phyloP scores from a whole-genome alignment of 371 early-diverging fungal genomes.

The Smittium culicis region DNA sequence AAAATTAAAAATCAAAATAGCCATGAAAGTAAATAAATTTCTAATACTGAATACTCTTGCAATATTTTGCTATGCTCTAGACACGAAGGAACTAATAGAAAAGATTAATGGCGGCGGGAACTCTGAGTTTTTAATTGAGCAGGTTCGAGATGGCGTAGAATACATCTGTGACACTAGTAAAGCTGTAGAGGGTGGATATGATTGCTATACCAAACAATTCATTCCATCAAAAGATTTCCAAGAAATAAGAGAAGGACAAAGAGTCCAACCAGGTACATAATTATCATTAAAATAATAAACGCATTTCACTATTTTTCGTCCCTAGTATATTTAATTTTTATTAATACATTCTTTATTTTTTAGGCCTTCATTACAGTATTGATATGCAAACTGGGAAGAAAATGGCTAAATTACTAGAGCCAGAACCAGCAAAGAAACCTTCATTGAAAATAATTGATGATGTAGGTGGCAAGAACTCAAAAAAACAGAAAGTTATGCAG shows the following conservation, averaged over 20 bases:
- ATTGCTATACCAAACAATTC: slow-evolving; percentile 40
- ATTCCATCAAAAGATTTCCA: slow-evolving; percentile 38
- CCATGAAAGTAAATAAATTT: no score
- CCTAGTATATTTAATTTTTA: background rate
- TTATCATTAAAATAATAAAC: background rate
- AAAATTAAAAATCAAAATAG: no score
- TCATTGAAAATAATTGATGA: background rate
- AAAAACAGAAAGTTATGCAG: background rate
- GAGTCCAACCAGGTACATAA: slow-evolving; percentile 33
- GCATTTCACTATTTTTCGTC: background rate
- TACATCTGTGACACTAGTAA: background rate
- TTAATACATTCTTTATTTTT: background rate
- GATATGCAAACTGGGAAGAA: slow-evolving; percentile 39
- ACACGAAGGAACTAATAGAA: no score
- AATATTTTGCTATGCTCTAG: no score
- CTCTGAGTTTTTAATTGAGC: no score
- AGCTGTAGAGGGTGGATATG: slow-evolving; percentile 2
- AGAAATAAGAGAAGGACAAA: slow-evolving; percentile 37
- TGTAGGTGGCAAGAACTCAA: background rate
- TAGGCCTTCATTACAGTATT: slow-evolving; percentile 40
- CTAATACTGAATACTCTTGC: no score
- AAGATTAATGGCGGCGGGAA: no score
- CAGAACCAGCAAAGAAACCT: background rate
- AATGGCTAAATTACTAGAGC: slow-evolving; percentile 34
- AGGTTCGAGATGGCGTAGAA: background rate